These are phyloP conservation scores for Ceratocystiopsis brevicomis DNA, from an alignment of 2,329 filamentous ascomycete genomes.

Conservation along the genomic window DNA sequence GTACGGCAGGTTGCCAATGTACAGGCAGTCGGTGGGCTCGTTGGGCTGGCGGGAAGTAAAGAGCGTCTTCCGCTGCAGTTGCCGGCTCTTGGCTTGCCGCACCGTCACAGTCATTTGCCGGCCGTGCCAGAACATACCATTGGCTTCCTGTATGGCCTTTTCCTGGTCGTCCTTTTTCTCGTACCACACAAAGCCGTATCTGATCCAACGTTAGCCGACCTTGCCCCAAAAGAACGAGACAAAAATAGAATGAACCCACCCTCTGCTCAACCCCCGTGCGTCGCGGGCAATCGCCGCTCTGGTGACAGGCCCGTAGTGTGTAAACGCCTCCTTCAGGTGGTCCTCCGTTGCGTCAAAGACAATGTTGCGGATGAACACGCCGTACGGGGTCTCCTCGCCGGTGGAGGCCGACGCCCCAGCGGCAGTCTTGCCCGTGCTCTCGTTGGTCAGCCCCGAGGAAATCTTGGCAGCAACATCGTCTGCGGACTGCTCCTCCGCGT, in stretches of 20 bases:
- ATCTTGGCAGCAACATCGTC: neutral
- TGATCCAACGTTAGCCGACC: conserved; percentile 1
- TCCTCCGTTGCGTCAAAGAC: conserved; percentile 18
- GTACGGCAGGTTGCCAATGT: conserved; percentile 72
- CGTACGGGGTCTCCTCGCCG: conserved; percentile 8
- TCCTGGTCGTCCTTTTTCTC: conserved; percentile 9
- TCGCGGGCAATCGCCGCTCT: conserved; percentile 14
- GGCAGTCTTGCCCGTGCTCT: neutral
- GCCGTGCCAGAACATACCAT: conserved; percentile 21
- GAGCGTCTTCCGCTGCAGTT: too few relatives aligned
- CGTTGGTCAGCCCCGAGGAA: neutral
- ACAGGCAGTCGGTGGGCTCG: conserved; percentile 27
- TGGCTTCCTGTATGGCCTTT: conserved; percentile 13
- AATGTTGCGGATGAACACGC: conserved; percentile 18
- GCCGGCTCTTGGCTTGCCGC: conserved; percentile 2
- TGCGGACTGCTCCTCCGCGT: conserved; percentile 5
- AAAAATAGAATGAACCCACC: conserved; percentile 10
- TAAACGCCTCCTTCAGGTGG: conserved; percentile 16
- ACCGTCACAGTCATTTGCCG: conserved; percentile 15
- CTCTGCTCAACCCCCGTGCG: conserved; percentile 18
- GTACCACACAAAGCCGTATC: conserved; percentile 18
- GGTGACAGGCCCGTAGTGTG: conserved; percentile 15
- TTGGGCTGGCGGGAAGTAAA: neutral
- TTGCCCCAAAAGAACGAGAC: neutral
- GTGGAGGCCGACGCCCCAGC: neutral